phyloP scores from a whole-genome alignment of 345 rosid species.

The Eucalyptus curtisii region DNA sequence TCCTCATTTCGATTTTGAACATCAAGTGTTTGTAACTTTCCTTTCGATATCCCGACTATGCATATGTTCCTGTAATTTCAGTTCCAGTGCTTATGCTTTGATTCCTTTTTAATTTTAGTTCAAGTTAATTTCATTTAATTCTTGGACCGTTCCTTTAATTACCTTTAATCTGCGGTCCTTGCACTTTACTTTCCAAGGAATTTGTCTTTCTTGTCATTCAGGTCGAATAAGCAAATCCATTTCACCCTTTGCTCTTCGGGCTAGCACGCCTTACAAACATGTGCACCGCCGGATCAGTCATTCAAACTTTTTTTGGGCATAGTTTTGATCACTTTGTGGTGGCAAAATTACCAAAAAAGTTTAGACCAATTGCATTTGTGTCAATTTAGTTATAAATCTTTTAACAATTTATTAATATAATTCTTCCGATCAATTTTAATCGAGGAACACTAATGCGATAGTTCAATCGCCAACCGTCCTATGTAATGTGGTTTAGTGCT shows the following conservation, averaged over 20 bases:
- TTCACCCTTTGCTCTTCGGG: no score
- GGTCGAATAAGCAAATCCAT: no score
- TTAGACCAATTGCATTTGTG: accelerated
- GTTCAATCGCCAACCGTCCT: accelerated
- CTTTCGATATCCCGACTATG: no score
- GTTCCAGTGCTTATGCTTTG: neutral
- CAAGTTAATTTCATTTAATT: neutral
- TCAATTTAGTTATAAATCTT: accelerated
- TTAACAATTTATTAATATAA: no score
- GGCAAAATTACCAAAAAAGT: no score
- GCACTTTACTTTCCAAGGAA: neutral
- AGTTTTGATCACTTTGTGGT: no score
- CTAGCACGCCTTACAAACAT: no score
- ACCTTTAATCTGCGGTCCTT: neutral
- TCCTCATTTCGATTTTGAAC: no score
- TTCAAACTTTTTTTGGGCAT: no score
- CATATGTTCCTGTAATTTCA: neutral
- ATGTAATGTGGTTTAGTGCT: neutral
- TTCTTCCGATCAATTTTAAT: no score
- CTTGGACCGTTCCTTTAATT: neutral
- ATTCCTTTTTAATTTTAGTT: neutral
- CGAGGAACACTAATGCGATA: accelerated
- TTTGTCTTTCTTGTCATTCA: neutral
- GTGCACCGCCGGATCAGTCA: no score
- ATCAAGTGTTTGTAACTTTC: no score